A percentile compares a stretch with the other conserved stretches of the same genome.
Evolutionary conservation across 306 rosid species (phyloP).

Genomic region (Dicorynia guianensis): DNA sequence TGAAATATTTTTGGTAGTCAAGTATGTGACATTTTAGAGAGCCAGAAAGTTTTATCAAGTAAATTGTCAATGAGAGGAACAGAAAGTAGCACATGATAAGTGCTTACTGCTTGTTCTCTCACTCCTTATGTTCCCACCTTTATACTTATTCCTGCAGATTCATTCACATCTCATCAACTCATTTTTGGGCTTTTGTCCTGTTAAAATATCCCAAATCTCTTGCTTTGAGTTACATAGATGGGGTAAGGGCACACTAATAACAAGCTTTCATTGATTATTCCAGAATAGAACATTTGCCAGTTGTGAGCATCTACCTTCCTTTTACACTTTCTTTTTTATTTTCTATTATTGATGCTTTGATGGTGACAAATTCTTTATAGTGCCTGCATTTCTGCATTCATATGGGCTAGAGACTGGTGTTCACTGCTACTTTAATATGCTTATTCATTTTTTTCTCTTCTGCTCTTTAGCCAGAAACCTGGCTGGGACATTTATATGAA

Average conservation of each 20-base stretch:
- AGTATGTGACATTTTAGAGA: conserved; percentile 31
- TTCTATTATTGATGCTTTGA: background rate
- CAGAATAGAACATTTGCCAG: conserved; percentile 1
- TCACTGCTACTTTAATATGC: conserved; percentile 4
- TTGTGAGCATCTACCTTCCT: conserved; percentile 8
- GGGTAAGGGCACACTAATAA: conserved; percentile 8
- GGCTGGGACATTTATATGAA: conserved; percentile 12
- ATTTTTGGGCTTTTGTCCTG: conserved; percentile 7
- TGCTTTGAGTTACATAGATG: conserved; percentile 14
- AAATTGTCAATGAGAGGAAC: conserved; percentile 28
- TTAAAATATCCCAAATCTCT: conserved; percentile 19
- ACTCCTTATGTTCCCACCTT: background rate
- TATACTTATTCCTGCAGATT: conserved; percentile 18
- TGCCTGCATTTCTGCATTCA: conserved; percentile 7
- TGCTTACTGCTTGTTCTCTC: conserved; percentile 21
- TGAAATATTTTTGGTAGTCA: conserved; percentile 14
- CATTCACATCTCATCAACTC: conserved; percentile 29
- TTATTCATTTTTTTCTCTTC: conserved; percentile 14
- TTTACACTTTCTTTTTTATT: background rate
- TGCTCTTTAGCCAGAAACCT: conserved; percentile 21
- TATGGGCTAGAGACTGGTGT: background rate
- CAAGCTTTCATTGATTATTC: conserved; percentile 12
- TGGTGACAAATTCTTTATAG: conserved; percentile 22
- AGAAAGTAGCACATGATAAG: conserved; percentile 31
- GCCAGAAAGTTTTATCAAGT: conserved; percentile 23